phyloP scores from a whole-genome alignment of 2,329 filamentous ascomycete genomes.

The Stagonosporopsis vannaccii region DNA sequence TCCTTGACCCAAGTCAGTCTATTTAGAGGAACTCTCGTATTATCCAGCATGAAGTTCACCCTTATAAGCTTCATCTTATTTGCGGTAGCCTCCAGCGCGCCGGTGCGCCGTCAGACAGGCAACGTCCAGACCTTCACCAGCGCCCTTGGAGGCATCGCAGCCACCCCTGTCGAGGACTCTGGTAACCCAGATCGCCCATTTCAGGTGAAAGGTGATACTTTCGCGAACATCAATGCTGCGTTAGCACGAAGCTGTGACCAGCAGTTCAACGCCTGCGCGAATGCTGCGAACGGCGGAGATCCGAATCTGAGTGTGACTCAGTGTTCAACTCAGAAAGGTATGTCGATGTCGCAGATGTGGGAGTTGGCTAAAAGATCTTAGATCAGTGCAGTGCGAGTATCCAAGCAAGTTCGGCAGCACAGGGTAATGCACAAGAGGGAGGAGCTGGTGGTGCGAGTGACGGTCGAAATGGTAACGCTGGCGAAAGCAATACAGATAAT shows the following conservation, averaged over 20 bases:
- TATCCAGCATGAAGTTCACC: slow-evolving; percentile 3
- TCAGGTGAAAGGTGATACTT: slow-evolving; percentile 48
- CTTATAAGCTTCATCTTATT: slow-evolving; percentile 9
- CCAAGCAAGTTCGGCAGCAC: slow-evolving; percentile 4
- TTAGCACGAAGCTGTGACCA: slow-evolving; percentile 68
- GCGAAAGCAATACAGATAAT: not conserved
- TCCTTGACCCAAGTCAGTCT: not conserved
- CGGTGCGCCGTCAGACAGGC: slow-evolving; percentile 10
- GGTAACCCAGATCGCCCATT: slow-evolving; percentile 57
- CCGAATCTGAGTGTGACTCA: slow-evolving; percentile 55
- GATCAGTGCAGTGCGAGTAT: slow-evolving; percentile 28
- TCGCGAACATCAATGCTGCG: slow-evolving; percentile 64
- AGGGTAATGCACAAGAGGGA: slow-evolving; percentile 1
- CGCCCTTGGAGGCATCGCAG: slow-evolving; percentile 61
- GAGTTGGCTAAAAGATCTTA: not conserved
- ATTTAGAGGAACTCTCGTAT: too few relatives aligned
- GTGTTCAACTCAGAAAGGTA: slow-evolving; percentile 63
- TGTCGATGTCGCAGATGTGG: not conserved
- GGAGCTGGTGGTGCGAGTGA: not conserved
- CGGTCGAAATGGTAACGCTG: not conserved
- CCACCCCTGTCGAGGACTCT: slow-evolving; percentile 60
- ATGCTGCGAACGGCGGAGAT: slow-evolving; percentile 62
- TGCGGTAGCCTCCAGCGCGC: not conserved
- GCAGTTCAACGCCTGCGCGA: slow-evolving; percentile 67
- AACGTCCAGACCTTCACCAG: slow-evolving; percentile 51